Base-by-base conservation (phyloP, 2,329 filamentous ascomycete genomes). In the Sporothrix pseudoabietina region DNA sequence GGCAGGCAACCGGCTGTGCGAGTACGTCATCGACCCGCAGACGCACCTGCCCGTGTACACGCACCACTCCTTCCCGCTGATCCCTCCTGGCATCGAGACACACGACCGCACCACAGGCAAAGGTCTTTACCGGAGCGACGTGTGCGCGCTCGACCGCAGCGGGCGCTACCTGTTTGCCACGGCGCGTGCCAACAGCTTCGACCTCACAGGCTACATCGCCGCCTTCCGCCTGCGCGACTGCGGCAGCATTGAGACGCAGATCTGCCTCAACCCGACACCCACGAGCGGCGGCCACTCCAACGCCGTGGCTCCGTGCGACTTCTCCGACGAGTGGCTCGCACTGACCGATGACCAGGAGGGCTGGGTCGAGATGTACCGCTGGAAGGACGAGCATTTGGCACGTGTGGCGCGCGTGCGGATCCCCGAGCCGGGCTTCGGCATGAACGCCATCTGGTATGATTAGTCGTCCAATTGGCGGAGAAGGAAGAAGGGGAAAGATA, bases 381-480 rank as follows among this genome's bases (percentile, higher is more conserved):
- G 93, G 92, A 87, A 91, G 76, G 91, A 94, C 74, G 93, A 96
- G 85, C 93, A 91, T 77, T 82, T 97, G 71, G 91, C 89, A 1
- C 85, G 93, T 3, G 93, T 97, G 8, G 93, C 93, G 19, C 86
- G 92, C 75, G 85, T 92, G 75, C 89, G 93, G 77, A 90, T 97
- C 52, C 89, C 90, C 6, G 94, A 97, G 83, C 92, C 92, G n/a
- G 94, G 94, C 1, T 97, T 97, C 80, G 93, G 93, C 1, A 97
- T 97, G 94, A 97, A 97, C 82, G 93, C 93, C n/a, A 94, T 97
- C 76, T 97, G 94, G 94, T 96, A 96, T 81, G 92, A 97, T 47
- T 72, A 49, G 44, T 4, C 10, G 26, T 26, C 26, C 26, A 26
- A 26, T 26, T 26, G 26, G 26, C 26, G 2, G 26, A 26, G 26